phyloP scores from a whole-genome alignment of 805 yeast species.

The Cyberlindnera subsufficiens region DNA sequence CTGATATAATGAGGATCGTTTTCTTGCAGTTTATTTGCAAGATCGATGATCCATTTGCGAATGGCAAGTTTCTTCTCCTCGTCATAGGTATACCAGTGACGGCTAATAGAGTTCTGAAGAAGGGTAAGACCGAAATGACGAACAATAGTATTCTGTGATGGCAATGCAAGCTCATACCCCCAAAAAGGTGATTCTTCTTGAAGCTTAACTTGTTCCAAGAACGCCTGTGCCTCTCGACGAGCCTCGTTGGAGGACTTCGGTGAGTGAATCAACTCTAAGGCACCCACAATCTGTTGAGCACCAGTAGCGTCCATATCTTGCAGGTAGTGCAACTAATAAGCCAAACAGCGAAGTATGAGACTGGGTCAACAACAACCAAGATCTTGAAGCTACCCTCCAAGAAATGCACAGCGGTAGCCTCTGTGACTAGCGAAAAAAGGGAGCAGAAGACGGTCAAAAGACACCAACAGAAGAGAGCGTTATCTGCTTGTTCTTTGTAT shows the following conservation, averaged over 20 bases:
- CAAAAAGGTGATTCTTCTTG: constrained; percentile 84
- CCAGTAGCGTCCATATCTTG: constrained; percentile 56
- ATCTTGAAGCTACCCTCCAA: not conserved
- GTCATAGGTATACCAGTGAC: constrained; percentile 48
- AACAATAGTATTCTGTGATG: constrained; percentile 59
- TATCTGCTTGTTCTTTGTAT: not conserved
- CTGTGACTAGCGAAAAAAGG: not conserved
- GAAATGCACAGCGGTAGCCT: not conserved
- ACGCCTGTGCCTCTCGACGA: constrained; percentile 52
- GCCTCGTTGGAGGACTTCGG: constrained; percentile 55
- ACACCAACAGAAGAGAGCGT: not conserved
- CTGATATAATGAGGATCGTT: constrained; percentile 84
- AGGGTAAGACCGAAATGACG: constrained; percentile 88
- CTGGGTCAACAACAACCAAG: not conserved
- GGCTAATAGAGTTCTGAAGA: constrained; percentile 64
- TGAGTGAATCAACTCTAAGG: constrained; percentile 69
- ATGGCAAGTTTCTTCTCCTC: constrained; percentile 58
- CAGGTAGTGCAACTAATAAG: not conserved
- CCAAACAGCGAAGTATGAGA: too few relatives aligned
- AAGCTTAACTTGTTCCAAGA: constrained; percentile 69
- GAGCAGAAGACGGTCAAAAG: too few relatives aligned
- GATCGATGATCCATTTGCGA: constrained; percentile 79
- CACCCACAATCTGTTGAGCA: constrained; percentile 66
- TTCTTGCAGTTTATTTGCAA: constrained; percentile 52
- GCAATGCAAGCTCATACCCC: constrained; percentile 82